Percentiles rank a stretch among this genome's conserved stretches.
These are phyloP conservation scores for Cercospora janseana DNA, from an alignment of 2,329 filamentous ascomycete genomes.

Conservation along the genomic window DNA sequence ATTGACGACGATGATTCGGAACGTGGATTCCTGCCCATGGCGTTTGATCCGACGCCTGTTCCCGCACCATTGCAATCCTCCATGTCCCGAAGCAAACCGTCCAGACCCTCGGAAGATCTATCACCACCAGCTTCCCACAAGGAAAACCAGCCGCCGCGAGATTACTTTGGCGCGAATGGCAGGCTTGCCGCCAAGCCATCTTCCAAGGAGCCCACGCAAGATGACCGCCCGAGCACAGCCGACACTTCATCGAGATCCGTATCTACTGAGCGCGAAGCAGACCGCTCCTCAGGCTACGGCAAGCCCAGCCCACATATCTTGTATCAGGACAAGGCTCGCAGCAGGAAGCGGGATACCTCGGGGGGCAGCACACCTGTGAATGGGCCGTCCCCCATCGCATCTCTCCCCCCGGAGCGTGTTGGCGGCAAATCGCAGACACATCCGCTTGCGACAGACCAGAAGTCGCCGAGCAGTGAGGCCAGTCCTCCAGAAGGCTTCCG, in stretches of 20 bases:
- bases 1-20: slow-evolving; percentile 57
- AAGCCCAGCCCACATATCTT: slow-evolving; percentile 78
- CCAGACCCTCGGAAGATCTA: slow-evolving; percentile 25
- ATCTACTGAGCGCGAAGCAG: slow-evolving; percentile 45
- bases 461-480: slow-evolving; percentile 27
- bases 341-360: slow-evolving; percentile 44
- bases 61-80: slow-evolving; percentile 20
- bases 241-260: slow-evolving; percentile 44
- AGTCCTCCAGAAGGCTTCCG: slow-evolving; percentile 56
- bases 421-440: slow-evolving; percentile 29
- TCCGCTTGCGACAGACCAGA: slow-evolving; percentile 31
- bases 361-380: slow-evolving; percentile 31
- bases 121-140: slow-evolving; percentile 29
- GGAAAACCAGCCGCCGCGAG: slow-evolving; percentile 38
- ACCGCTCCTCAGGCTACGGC: slow-evolving; percentile 36
- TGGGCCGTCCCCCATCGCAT: slow-evolving; percentile 31
- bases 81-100: slow-evolving; percentile 31
- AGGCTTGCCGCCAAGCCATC: slow-evolving; percentile 34
- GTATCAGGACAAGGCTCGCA: slow-evolving; percentile 78
- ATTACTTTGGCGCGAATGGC: slow-evolving; percentile 44
- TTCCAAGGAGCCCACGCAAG: slow-evolving; percentile 43
- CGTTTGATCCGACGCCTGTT: slow-evolving; percentile 50
- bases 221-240: slow-evolving; percentile 37
- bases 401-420: slow-evolving; percentile 15
- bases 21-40: slow-evolving; percentile 51